A percentile compares a stretch with the other conserved stretches of the same genome.
phyloP scores from a whole-genome alignment of 106 monocot species.

The Alisma plantagoaquatica region DNA sequence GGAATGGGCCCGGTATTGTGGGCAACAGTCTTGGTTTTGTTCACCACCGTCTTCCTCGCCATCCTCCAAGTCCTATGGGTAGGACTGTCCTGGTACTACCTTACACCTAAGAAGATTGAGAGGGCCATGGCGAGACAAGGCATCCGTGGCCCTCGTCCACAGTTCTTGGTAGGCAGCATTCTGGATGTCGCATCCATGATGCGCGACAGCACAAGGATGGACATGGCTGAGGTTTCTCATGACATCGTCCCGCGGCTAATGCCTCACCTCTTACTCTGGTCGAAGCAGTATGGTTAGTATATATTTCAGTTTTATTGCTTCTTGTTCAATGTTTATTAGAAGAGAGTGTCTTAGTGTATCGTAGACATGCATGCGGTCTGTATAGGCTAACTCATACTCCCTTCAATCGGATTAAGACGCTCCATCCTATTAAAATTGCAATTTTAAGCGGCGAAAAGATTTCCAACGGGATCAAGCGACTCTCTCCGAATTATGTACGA shows the following conservation, averaged over 20 bases:
- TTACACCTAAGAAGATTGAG: slow-evolving; percentile 44
- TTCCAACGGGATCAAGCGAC: too few relatives aligned
- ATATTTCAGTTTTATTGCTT: too few relatives aligned
- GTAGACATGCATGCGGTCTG: too few relatives aligned
- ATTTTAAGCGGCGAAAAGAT: too few relatives aligned
- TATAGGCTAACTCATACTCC: too few relatives aligned
- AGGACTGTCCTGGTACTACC: slow-evolving; percentile 49
- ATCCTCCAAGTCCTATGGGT: slow-evolving; percentile 32
- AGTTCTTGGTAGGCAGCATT: slow-evolving; percentile 67
- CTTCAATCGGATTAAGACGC: too few relatives aligned
- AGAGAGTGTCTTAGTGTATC: too few relatives aligned
- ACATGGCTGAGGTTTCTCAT: slow-evolving; percentile 48
- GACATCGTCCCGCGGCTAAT: slow-evolving; percentile 79
- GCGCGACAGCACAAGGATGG: slow-evolving; percentile 27
- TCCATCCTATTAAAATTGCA: too few relatives aligned
- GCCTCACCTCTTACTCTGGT: slow-evolving; percentile 84
- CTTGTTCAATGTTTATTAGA: too few relatives aligned
- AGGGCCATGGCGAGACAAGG: slow-evolving; percentile 57
- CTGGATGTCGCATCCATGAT: slow-evolving; percentile 46
- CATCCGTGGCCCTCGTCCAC: slow-evolving; percentile 42
- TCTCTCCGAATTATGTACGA: too few relatives aligned
- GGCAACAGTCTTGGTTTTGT: too few relatives aligned
- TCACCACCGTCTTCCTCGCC: slow-evolving; percentile 15
- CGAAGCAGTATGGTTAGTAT: slow-evolving; percentile 72
- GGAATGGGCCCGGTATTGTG: too few relatives aligned